Percentiles rank a stretch among this genome's conserved stretches.
phyloP scores from a whole-genome alignment of 352 stramenopile species.

The Blastocystis sp. region DNA sequence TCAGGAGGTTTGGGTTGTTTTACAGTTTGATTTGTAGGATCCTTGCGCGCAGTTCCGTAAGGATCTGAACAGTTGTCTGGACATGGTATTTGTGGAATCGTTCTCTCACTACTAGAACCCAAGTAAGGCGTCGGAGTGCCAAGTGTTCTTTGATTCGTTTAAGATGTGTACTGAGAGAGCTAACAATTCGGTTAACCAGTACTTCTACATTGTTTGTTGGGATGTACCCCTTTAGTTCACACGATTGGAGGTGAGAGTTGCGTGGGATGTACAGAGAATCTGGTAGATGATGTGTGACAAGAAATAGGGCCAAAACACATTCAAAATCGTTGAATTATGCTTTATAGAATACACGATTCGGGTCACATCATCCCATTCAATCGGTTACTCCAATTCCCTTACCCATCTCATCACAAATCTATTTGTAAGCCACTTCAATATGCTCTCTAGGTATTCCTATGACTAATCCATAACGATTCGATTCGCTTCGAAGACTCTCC shows the following conservation, averaged over 20 bases:
- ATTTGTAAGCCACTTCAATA: background rate
- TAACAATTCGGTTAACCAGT: too few species aligned
- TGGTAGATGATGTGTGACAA: too few species aligned
- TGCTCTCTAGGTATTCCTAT: slow-evolving; percentile 54
- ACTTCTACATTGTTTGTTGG: background rate
- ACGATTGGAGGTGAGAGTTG: background rate
- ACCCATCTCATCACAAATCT: background rate
- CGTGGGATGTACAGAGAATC: background rate
- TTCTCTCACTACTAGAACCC: background rate
- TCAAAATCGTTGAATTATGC: background rate
- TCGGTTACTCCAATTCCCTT: background rate
- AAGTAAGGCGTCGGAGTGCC: slow-evolving; percentile 13
- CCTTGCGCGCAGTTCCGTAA: background rate
- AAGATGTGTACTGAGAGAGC: slow-evolving; percentile 12
- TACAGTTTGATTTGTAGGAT: background rate
- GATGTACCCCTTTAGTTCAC: background rate
- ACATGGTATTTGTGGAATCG: background rate
- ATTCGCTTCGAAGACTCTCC: slow-evolving; percentile 55
- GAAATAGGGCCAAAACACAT: background rate
- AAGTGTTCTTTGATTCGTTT: slow-evolving; percentile 40
- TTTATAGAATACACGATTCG: background rate
- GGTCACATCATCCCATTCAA: background rate
- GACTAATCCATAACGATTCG: background rate
- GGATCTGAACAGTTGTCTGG: slow-evolving; percentile 37
- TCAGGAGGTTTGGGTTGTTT: background rate